phyloP scores from a whole-genome alignment of 257 asterid genomes.

The Ophiorrhiza pumila region DNA sequence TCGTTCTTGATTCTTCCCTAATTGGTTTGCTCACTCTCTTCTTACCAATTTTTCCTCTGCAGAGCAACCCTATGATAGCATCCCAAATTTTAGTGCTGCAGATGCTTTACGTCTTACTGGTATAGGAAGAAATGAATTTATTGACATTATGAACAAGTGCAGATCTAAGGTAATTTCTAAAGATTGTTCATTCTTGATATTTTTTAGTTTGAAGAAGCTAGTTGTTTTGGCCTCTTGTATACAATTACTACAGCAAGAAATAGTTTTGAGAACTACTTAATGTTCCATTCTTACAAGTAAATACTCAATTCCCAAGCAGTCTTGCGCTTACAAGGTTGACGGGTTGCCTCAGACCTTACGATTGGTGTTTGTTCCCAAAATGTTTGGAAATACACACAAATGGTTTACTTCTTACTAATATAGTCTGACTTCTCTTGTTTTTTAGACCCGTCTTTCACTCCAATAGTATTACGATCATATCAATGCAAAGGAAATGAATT shows the following conservation, averaged over 20 bases:
- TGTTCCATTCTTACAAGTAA: no score
- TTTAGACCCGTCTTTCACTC: no score
- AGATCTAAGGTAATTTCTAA: constrained; percentile 86
- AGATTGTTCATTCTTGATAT: constrained; percentile 15
- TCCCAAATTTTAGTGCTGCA: constrained; percentile 98
- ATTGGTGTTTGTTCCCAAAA: no score
- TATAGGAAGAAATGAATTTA: constrained; percentile 97
- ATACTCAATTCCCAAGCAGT: no score
- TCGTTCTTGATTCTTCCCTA: neutral
- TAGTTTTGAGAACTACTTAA: neutral
- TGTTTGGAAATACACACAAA: no score
- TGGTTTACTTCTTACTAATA: no score
- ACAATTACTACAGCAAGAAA: neutral
- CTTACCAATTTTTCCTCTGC: constrained; percentile 36
- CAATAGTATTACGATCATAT: no score
- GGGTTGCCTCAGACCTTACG: no score
- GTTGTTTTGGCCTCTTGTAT: neutral
- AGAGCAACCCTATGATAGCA: constrained; percentile 99
- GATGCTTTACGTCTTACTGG: constrained; percentile 95
- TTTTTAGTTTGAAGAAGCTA: neutral
- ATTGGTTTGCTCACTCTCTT: neutral
- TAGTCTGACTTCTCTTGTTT: no score
- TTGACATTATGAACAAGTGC: constrained; percentile 99
- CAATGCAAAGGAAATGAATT: no score
- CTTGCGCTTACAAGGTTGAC: no score